Conservation (phyloP, 768 basidiomycete genomes). For the Termitomyces sp. region DNA sequence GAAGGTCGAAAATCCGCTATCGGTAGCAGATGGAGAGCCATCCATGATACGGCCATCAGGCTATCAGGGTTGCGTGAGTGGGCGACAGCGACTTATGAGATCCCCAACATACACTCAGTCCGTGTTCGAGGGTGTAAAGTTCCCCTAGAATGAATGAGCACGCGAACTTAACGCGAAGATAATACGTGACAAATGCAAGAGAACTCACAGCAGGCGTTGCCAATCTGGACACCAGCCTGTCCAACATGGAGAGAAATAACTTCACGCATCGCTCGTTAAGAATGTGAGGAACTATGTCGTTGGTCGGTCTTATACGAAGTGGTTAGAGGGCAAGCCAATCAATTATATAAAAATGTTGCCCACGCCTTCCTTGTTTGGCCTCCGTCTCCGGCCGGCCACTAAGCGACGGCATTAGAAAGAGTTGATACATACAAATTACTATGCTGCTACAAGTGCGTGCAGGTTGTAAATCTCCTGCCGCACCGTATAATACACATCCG, state of each 20-base stretch:
- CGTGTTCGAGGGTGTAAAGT: slow-evolving; percentile 98
- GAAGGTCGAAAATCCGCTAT: slow-evolving; percentile 97
- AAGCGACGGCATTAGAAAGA: slow-evolving; percentile 7
- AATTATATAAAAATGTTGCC: slow-evolving; percentile 20
- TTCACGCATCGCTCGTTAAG: slow-evolving; percentile 69
- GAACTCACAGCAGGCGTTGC: slow-evolving; percentile 96
- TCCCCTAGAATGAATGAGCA: slow-evolving; percentile 71
- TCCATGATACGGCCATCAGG: slow-evolving; percentile 91
- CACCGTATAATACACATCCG: slow-evolving; percentile 85
- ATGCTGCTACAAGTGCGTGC: slow-evolving; percentile 83
- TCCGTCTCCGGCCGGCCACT: slow-evolving; percentile 17
- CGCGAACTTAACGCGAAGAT: slow-evolving; percentile 27
- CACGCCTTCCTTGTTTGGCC: slow-evolving; percentile 21
- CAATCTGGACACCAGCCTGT: slow-evolving; percentile 97
- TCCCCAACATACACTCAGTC: slow-evolving; percentile 73
- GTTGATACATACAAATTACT: slow-evolving; percentile 6
- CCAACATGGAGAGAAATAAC: slow-evolving; percentile 99
- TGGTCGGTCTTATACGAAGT: slow-evolving; percentile 16
- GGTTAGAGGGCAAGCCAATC: slow-evolving; percentile 28
- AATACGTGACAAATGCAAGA: slow-evolving; percentile 16
- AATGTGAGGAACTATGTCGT: slow-evolving; percentile 9
- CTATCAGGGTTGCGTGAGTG: slow-evolving; percentile 33
- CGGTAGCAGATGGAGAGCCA: slow-evolving; percentile 66
- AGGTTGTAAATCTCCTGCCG: slow-evolving; percentile 85
- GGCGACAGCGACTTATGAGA: slow-evolving; percentile 14